A percentile compares a stretch with the other conserved stretches of the same genome.
Conservation (phyloP, 2,329 filamentous ascomycete genomes). For the Pestalotiopsis sp. region DNA sequence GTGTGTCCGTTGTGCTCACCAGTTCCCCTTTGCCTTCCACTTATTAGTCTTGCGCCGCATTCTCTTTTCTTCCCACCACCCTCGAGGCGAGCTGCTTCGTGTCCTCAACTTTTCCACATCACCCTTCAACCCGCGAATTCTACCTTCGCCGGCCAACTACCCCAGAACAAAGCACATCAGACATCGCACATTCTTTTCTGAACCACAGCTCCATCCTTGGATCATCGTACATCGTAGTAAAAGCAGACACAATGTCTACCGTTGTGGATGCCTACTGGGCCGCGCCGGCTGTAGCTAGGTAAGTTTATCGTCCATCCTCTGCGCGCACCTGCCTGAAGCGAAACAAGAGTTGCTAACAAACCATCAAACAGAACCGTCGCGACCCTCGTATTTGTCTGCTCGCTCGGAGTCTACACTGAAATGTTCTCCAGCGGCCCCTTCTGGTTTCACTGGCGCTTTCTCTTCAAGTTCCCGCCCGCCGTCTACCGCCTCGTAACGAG, state of each 20-base stretch:
- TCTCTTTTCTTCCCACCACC: neutral
- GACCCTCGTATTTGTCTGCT: constrained; percentile 63
- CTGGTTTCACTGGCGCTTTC: constrained; percentile 51
- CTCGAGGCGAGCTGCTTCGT: neutral
- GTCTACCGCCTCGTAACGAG: constrained; percentile 45
- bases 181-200: neutral
- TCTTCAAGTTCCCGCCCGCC: constrained; percentile 57
- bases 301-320: constrained; percentile 17
- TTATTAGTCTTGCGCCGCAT: neutral
- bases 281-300: constrained; percentile 45
- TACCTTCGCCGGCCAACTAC: neutral
- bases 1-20: constrained; percentile 4
- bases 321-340: neutral
- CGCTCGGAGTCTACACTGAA: constrained; percentile 60
- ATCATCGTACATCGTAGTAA: constrained; percentile 1
- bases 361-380: constrained; percentile 62
- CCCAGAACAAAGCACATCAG: neutral
- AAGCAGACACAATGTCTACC: constrained; percentile 37
- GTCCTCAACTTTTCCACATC: constrained; percentile 15
- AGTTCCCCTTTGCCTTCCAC: neutral
- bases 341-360: neutral
- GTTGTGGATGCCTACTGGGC: constrained; percentile 41
- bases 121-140: neutral
- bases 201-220: neutral
- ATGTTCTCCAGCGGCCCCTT: constrained; percentile 54